phyloP scores from a whole-genome alignment of 148 eudicot species.

The Camellia granthamiana region DNA sequence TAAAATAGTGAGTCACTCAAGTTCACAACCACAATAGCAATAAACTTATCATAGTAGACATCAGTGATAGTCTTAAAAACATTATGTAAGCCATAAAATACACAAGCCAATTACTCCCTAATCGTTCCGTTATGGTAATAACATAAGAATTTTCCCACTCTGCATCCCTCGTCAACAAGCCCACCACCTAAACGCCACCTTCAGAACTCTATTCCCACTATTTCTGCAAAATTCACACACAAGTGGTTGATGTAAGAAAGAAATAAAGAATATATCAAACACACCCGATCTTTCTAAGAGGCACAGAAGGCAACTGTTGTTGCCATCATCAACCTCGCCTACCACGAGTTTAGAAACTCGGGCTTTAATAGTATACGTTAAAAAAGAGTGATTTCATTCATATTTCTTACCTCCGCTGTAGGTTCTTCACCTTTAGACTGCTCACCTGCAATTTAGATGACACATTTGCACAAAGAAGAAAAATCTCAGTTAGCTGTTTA shows the following conservation, averaged over 20 bases:
- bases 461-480: not conserved
- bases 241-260: not conserved
- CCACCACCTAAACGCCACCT: no score
- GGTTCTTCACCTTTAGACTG: constrained; percentile 31
- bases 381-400: not conserved
- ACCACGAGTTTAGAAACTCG: not conserved
- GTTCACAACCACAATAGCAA: no score
- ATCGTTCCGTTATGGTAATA: not conserved
- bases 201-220: constrained; percentile 4
- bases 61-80: not conserved
- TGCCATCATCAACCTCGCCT: not conserved
- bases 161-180: not conserved
- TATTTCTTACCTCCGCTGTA: constrained; percentile 26
- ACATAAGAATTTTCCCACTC: not conserved
- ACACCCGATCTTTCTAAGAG: not conserved
- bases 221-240: constrained; percentile 15
- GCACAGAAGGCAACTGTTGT: not conserved
- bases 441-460: constrained; percentile 28
- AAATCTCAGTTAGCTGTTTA: not conserved
- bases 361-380: not conserved
- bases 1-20: no score
- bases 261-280: not conserved
- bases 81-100: not conserved
- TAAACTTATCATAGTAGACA: not conserved
- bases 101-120: constrained; percentile 8